Base-by-base conservation (phyloP, 2,329 filamentous ascomycete genomes). In the Plectosphaerella cucumerina region DNA sequence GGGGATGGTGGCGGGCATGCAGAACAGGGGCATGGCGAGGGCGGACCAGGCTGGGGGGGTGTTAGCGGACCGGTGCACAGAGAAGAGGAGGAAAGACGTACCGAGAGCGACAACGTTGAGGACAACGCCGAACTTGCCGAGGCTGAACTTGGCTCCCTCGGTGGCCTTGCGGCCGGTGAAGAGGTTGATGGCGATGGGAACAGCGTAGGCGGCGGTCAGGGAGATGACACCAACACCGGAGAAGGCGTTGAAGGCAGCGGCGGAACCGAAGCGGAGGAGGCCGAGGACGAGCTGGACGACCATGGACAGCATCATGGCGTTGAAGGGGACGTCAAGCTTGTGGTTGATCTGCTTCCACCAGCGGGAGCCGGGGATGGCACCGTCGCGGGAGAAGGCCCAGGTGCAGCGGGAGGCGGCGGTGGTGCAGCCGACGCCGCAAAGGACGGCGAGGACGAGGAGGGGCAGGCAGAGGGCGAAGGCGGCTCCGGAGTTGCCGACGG, bases 261-360 rank as follows among this genome's bases (percentile, higher is more conserved):
- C 69, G 2, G 83, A 86, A 44, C 85, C 85, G 56, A 89, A 86
- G 71, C 87, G 87, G 64, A 89, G 82, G 59, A 84, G 62, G 31
- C 81, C 85, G 5, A 89, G 78, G 14, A 80, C 47, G 50, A 87
- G 75, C 66, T 88, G 77, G 23, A 88, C 71, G 4, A 68, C 76
- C 80, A 86, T 86, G 60, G 78, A 82, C 50, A 88, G 77, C 80
- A 88, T 84, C 84, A 88, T 87, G 56, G 83, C 84, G 63, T 88
- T 87, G 50, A 88, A 59, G 0, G 85, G 85, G 4, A 88, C 76
- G 54, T 86, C 84, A 1, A 87, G 73, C 52, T 73, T 80, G 44
- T 67, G 68, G 71, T 87, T 80, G 58, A 89, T 78, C 55, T 75
- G 64, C 62, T 78, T 80, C 82, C 84, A 87, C 69, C 65, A 71